Percentiles rank a stretch among this genome's conserved stretches.
phyloP scores from a whole-genome alignment of 306 rosid species.

The Vicia villosa region DNA sequence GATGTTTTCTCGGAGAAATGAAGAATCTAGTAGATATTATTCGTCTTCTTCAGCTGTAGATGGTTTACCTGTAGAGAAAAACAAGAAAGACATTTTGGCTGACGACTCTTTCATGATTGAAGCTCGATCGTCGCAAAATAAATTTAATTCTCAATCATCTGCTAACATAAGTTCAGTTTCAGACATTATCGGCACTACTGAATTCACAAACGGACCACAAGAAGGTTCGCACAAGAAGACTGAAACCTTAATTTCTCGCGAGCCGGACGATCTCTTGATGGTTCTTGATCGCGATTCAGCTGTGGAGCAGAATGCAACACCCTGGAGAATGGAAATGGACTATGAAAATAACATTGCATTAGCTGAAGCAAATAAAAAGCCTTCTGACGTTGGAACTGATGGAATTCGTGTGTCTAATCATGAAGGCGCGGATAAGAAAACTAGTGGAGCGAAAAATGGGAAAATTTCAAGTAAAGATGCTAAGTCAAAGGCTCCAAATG shows the following conservation, averaged over 20 bases:
- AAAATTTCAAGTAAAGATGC: constrained; percentile 62
- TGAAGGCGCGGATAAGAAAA: constrained; percentile 41
- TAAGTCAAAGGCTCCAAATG: constrained; percentile 60
- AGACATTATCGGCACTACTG: constrained; percentile 63
- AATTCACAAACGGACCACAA: constrained; percentile 45
- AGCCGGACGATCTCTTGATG: constrained; percentile 95
- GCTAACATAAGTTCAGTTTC: constrained; percentile 62
- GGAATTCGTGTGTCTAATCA: constrained; percentile 37
- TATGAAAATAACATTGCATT: constrained; percentile 52
- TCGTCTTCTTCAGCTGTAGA: constrained; percentile 45
- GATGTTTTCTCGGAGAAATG: constrained; percentile 57
- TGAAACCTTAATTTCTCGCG: constrained; percentile 48
- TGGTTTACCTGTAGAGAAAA: constrained; percentile 44
- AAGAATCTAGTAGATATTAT: constrained; percentile 48
- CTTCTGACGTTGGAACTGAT: constrained; percentile 42
- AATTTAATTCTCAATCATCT: constrained; percentile 54
- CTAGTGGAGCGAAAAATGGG: constrained; percentile 46
- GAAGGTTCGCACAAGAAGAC: constrained; percentile 47
- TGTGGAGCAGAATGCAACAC: constrained; percentile 49
- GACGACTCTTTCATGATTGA: constrained; percentile 97
- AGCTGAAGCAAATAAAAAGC: constrained; percentile 49
- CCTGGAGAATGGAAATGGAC: constrained; percentile 93
- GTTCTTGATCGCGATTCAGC: constrained; percentile 82
- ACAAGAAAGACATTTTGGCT: constrained; percentile 54
- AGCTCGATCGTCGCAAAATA: constrained; percentile 56